Evolutionary conservation across 2,329 filamentous ascomycete species (phyloP).

Genomic region (Sarocladium strictum): DNA sequence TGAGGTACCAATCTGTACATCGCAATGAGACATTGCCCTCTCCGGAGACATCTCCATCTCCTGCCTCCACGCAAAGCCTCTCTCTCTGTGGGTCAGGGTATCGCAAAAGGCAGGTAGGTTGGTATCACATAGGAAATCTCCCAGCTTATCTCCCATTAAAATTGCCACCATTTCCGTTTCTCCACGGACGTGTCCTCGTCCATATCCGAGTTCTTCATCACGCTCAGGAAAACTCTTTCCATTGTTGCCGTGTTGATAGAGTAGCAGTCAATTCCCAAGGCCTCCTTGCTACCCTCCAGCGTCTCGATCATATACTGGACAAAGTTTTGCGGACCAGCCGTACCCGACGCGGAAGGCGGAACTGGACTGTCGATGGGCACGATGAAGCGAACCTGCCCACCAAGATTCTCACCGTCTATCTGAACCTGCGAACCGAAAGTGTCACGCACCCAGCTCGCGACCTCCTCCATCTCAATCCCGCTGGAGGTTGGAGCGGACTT

Average conservation of each 20-base stretch:
- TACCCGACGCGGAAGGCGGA: background rate
- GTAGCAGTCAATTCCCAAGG: background rate
- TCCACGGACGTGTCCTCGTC: background rate
- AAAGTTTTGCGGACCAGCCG: background rate
- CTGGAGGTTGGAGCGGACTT: background rate
- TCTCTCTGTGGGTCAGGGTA: too few species aligned
- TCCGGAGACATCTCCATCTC: too few species aligned
- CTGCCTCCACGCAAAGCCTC: too few species aligned
- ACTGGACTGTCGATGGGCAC: background rate
- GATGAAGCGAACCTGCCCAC: conserved; percentile 3
- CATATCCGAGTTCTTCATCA: conserved; percentile 3
- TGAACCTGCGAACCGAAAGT: background rate
- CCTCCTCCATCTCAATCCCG: background rate
- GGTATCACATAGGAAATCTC: too few species aligned
- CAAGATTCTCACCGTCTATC: background rate
- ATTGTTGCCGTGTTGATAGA: conserved; percentile 1
- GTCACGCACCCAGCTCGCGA: background rate
- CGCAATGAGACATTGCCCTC: too few species aligned
- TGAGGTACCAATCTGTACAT: background rate
- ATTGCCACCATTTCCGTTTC: conserved; percentile 2
- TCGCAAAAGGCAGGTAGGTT: too few species aligned
- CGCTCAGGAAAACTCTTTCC: conserved; percentile 3
- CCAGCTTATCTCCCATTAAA: background rate
- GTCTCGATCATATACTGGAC: conserved; percentile 2
- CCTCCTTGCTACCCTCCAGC: background rate